Evolutionary conservation across 2,329 filamentous ascomycete genomes (phyloP).

Genomic region (Fusarium transvaalense): DNA sequence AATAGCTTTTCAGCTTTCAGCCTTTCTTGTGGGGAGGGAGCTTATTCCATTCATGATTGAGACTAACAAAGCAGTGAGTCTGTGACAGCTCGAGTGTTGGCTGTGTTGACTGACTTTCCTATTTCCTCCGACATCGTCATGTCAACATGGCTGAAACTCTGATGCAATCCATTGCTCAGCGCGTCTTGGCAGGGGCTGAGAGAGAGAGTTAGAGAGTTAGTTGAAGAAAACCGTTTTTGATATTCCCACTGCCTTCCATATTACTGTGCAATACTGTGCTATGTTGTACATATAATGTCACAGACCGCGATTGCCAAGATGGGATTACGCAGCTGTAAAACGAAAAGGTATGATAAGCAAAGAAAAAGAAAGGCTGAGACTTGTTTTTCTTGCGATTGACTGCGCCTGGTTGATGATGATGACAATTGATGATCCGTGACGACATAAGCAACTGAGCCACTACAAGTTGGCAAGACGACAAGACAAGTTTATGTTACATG

Average conservation of each 20-base stretch:
- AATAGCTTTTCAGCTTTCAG: slow-evolving; percentile 12
- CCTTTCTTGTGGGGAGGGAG: background rate
- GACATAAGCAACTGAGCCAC: slow-evolving; percentile 35
- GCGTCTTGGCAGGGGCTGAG: slow-evolving; percentile 45
- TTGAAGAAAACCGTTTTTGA: slow-evolving; percentile 12
- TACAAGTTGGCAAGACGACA: slow-evolving; percentile 19
- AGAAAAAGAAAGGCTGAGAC: background rate
- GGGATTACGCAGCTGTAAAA: slow-evolving; percentile 15
- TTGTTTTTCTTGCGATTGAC: slow-evolving; percentile 9
- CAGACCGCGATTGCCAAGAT: slow-evolving; percentile 17
- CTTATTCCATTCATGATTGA: background rate
- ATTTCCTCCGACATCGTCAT: slow-evolving; percentile 4
- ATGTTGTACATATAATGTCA: slow-evolving; percentile 3
- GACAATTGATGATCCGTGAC: slow-evolving; percentile 36
- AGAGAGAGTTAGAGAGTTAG: too few relatives aligned
- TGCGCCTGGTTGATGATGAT: slow-evolving; percentile 38
- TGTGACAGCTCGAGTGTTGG: slow-evolving; percentile 1
- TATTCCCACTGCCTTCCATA: slow-evolving; percentile 13
- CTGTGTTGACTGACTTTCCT: slow-evolving; percentile 3
- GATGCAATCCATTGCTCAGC: slow-evolving; percentile 36
- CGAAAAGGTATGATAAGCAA: slow-evolving; percentile 13
- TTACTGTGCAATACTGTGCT: slow-evolving; percentile 15
- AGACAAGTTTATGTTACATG: slow-evolving; percentile 21
- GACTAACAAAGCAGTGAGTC: slow-evolving; percentile 5
- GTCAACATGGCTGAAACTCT: slow-evolving; percentile 36